phyloP scores from a whole-genome alignment of 2,329 filamentous ascomycete genomes.

The Claviceps citrina region DNA sequence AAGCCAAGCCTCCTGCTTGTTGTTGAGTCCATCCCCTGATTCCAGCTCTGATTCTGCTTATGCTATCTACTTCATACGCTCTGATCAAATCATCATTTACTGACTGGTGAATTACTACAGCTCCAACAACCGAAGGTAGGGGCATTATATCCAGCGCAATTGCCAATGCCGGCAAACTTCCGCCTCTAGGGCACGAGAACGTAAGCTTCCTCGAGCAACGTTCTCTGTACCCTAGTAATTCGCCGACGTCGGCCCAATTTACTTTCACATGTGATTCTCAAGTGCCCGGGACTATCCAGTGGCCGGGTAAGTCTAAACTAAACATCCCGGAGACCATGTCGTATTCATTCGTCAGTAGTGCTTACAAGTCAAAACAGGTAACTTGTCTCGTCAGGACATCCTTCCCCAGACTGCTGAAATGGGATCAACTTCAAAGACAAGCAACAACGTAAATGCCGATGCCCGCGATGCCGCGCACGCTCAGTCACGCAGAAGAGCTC shows the following conservation, averaged over 20 bases:
- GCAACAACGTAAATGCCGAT: conserved; percentile 6
- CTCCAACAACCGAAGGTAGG: conserved; percentile 27
- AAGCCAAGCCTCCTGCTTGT: no score
- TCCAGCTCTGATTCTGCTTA: not conserved
- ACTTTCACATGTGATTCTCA: conserved; percentile 93
- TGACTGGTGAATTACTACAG: not conserved
- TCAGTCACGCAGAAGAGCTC: conserved; percentile 38
- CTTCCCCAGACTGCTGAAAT: conserved; percentile 8
- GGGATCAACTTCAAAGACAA: conserved; percentile 7
- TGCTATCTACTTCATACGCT: not conserved
- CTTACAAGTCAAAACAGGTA: conserved; percentile 1
- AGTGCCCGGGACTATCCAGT: conserved; percentile 62
- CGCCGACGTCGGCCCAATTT: conserved; percentile 70
- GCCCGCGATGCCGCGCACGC: conserved; percentile 15
- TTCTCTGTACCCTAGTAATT: conserved; percentile 37
- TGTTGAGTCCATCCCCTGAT: not conserved
- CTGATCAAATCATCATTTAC: not conserved
- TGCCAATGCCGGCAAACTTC: conserved; percentile 64
- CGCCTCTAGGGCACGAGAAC: conserved; percentile 58
- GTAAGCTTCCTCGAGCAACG: conserved; percentile 63
- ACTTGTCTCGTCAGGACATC: conserved; percentile 10
- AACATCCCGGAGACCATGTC: not conserved
- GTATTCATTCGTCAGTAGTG: not conserved
- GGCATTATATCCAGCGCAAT: conserved; percentile 90
- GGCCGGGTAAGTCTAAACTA: conserved; percentile 41